A percentile compares a stretch with the other conserved stretches of the same genome.
Evolutionary conservation across 768 basidiomycete species (phyloP).

Genomic region (Serendipita indica): DNA sequence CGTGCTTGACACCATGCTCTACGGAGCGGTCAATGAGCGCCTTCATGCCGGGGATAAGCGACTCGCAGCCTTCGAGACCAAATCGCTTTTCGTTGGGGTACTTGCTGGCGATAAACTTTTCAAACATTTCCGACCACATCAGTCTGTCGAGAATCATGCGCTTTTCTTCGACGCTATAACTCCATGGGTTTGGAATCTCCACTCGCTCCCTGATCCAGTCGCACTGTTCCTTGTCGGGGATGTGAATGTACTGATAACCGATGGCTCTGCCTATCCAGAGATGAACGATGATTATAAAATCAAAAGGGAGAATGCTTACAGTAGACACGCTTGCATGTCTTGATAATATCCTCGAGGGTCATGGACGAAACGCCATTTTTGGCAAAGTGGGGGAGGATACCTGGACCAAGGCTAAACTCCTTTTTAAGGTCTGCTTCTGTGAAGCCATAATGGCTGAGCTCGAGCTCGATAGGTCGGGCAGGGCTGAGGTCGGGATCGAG

Average conservation of each 20-base stretch:
- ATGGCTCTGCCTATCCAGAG: conserved; percentile 54
- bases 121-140: conserved; percentile 99
- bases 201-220: conserved; percentile 98
- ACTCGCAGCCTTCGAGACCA: conserved; percentile 95
- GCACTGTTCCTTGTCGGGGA: conserved; percentile 95
- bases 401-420: conserved; percentile 86
- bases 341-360: conserved; percentile 83
- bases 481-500: conserved; percentile 74
- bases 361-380: conserved; percentile 74
- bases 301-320: conserved; percentile 38
- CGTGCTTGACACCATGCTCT: conserved; percentile 86
- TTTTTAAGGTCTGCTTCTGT: conserved; percentile 88
- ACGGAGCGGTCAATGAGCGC: conserved; percentile 97
- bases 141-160: conserved; percentile 97
- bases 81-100: conserved; percentile 99
- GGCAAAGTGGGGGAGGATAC: conserved; percentile 91
- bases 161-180: conserved; percentile 96
- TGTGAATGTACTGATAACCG: conserved; percentile 87
- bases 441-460: conserved; percentile 89
- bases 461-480: conserved; percentile 72
- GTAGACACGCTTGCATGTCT: conserved; percentile 80
- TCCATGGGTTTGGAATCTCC: conserved; percentile 92
- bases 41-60: conserved; percentile 98
- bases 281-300: conserved; percentile 11
- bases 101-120: conserved; percentile 96